Conservation (phyloP, 441 rosid species). For the Pelargonium cotyledonis region DNA sequence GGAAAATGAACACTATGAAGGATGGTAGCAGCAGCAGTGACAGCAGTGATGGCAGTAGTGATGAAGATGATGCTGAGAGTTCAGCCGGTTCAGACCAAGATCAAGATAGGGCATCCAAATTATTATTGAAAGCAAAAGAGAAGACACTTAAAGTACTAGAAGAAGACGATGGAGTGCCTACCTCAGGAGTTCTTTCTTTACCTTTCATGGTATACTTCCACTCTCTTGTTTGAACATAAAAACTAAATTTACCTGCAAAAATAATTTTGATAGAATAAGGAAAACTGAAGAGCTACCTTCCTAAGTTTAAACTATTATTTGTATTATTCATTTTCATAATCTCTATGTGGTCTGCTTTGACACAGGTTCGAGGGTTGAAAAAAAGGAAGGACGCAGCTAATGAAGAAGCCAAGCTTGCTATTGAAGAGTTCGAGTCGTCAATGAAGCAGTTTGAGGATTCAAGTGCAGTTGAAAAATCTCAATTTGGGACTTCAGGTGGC, state of each 20-base stretch:
- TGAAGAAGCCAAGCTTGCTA: constrained; percentile 70
- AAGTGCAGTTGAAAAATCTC: constrained; percentile 34
- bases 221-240: neutral
- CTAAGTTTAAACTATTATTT: constrained; percentile 7
- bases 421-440: constrained; percentile 61
- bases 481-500: constrained; percentile 40
- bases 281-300: neutral
- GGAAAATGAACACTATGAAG: constrained; percentile 69
- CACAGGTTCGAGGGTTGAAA: constrained; percentile 67
- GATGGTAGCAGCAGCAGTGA: constrained; percentile 47
- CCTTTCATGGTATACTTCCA: constrained; percentile 77
- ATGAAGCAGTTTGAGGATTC: constrained; percentile 40
- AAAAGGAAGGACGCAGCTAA: constrained; percentile 58
- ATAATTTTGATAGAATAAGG: neutral
- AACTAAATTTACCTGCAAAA: constrained; percentile 2
- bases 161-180: constrained; percentile 57
- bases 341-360: constrained; percentile 17
- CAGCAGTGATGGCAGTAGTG: constrained; percentile 55
- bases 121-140: constrained; percentile 60
- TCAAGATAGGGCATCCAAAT: constrained; percentile 43
- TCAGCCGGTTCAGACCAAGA: constrained; percentile 33
- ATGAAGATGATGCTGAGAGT: constrained; percentile 48
- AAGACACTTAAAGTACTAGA: constrained; percentile 58
- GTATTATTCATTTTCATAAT: constrained; percentile 1
- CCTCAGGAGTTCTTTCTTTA: constrained; percentile 69